phyloP scores from a whole-genome alignment of 345 rosid species.

The Schrenkiella parvula region DNA sequence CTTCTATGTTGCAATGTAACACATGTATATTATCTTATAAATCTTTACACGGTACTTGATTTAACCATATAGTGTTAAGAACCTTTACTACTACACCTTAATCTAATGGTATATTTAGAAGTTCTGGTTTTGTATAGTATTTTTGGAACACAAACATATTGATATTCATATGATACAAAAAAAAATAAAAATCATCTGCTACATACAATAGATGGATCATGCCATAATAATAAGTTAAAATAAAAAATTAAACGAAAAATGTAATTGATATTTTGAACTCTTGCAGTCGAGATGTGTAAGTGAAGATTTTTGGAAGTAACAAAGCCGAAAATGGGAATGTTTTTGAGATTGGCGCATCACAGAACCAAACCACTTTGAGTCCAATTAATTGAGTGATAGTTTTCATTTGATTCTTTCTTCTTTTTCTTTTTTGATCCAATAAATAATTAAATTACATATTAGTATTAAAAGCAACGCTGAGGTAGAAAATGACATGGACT shows the following conservation, averaged over 20 bases:
- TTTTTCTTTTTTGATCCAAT: neutral
- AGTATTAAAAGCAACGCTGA: neutral
- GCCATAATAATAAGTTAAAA: neutral
- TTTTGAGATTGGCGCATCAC: constrained; percentile 2
- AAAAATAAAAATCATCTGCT: neutral
- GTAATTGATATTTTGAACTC: neutral
- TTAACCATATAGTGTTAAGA: neutral
- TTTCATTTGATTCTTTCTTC: neutral
- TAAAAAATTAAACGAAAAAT: neutral
- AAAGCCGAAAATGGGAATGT: constrained; percentile 24
- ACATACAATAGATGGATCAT: neutral
- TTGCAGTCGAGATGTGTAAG: neutral
- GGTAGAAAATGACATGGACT: constrained; percentile 8
- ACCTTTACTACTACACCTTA: neutral
- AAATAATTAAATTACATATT: neutral
- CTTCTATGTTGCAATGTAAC: neutral
- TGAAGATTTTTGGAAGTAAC: neutral
- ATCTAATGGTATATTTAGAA: neutral
- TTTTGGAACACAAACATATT: neutral
- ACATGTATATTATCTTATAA: neutral
- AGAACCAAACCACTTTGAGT: constrained; percentile 14
- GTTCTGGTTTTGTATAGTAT: neutral
- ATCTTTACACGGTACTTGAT: neutral
- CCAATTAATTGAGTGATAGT: constrained; percentile 4
- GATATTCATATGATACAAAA: neutral